phyloP scores from a whole-genome alignment of 2,329 filamentous ascomycete genomes.

The Aspergillus sp. region DNA sequence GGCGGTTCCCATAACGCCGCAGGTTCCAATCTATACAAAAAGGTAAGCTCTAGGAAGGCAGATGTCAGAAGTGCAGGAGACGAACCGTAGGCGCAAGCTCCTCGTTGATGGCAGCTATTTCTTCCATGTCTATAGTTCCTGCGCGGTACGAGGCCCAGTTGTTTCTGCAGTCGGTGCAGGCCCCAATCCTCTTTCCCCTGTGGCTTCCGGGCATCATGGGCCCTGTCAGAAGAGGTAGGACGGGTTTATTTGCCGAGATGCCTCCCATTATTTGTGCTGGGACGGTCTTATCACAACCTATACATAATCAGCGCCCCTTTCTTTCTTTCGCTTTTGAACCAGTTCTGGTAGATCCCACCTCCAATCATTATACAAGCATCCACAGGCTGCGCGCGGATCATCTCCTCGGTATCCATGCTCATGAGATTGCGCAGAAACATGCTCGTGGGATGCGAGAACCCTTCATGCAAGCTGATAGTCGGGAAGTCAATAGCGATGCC shows the following conservation, averaged over 20 bases:
- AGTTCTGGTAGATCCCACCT: constrained; percentile 42
- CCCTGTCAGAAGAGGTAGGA: too few species aligned
- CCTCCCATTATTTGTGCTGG: too few species aligned
- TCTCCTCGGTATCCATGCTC: constrained; percentile 79
- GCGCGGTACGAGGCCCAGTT: constrained; percentile 73
- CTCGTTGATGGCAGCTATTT: constrained; percentile 68
- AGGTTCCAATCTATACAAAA: too few species aligned
- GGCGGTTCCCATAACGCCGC: too few species aligned
- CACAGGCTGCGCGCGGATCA: constrained; percentile 70
- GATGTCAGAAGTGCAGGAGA: constrained; percentile 38
- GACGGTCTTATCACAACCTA: too few species aligned
- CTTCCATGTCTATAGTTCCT: constrained; percentile 67
- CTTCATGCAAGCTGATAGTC: constrained; percentile 70
- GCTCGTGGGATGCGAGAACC: constrained; percentile 68
- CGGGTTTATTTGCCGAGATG: too few species aligned
- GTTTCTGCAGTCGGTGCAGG: constrained; percentile 72
- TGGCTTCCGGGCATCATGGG: too few species aligned
- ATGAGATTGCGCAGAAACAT: constrained; percentile 75
- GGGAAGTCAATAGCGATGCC: constrained; percentile 61
- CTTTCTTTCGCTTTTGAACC: too few species aligned
- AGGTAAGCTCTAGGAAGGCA: too few species aligned
- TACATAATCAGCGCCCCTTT: too few species aligned
- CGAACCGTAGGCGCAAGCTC: constrained; percentile 69
- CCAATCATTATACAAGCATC: constrained; percentile 69
- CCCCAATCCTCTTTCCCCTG: constrained; percentile 44